These are phyloP conservation scores for Sclerotinia subarctica DNA, from an alignment of 2,329 filamentous ascomycete species.

Conservation along the genomic window DNA sequence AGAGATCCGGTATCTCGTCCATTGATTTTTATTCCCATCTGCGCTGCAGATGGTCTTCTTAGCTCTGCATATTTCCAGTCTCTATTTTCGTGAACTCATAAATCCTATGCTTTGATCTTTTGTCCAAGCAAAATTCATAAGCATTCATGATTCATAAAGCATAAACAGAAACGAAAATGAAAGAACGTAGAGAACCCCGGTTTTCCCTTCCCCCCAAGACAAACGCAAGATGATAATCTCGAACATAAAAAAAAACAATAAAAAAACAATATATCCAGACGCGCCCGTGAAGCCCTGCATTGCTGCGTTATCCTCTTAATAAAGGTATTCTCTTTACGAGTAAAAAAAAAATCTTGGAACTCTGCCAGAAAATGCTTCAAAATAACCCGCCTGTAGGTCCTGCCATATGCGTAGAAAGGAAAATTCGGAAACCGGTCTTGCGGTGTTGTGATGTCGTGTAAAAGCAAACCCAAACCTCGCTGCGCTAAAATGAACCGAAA, in stretches of 20 bases:
- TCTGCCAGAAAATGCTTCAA: slow-evolving; percentile 36
- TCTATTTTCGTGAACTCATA: slow-evolving; percentile 23
- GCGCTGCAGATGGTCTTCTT: slow-evolving; percentile 17
- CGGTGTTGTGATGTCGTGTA: slow-evolving; percentile 45
- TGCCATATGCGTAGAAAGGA: slow-evolving; percentile 36
- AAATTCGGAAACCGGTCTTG: slow-evolving; percentile 37
- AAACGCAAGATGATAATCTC: slow-evolving; percentile 16
- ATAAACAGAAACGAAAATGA: slow-evolving; percentile 26
- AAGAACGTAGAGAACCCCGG: slow-evolving; percentile 31
- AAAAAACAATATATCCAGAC: slow-evolving; percentile 37
- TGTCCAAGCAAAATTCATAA: slow-evolving; percentile 28
- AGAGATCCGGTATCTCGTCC: slow-evolving; percentile 26
- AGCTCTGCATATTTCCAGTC: slow-evolving; percentile 21
- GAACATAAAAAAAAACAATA: slow-evolving; percentile 31
- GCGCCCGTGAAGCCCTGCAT: slow-evolving; percentile 52
- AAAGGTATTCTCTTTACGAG: slow-evolving; percentile 35
- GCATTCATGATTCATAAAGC: slow-evolving; percentile 22
- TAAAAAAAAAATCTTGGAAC: slow-evolving; percentile 39
- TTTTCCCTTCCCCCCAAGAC: slow-evolving; percentile 3
- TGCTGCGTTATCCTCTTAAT: slow-evolving; percentile 60
- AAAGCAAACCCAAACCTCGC: slow-evolving; percentile 47
- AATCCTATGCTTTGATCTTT: slow-evolving; percentile 26
- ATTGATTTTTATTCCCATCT: slow-evolving; percentile 17
- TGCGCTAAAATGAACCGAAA: slow-evolving; percentile 46
- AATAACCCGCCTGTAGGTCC: slow-evolving; percentile 34